A percentile compares a stretch with the other conserved stretches of the same genome.
Evolutionary conservation across 2,329 filamentous ascomycete species (phyloP).

Genomic region (Colletotrichum shisoi): DNA sequence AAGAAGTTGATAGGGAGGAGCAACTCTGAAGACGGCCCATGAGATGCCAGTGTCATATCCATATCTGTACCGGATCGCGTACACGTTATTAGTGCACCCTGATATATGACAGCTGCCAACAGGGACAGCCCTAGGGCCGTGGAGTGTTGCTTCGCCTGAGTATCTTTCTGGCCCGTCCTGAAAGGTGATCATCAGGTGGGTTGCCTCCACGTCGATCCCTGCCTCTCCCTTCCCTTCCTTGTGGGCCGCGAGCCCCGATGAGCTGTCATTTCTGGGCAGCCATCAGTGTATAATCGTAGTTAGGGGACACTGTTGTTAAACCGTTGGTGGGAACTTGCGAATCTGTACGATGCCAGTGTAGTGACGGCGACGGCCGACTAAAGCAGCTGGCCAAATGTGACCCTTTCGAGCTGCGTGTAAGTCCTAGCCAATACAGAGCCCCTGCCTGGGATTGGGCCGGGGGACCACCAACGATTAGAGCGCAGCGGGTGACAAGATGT

Average conservation of each 20-base stretch:
- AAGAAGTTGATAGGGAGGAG: background rate
- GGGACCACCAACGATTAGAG: background rate
- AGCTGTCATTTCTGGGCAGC: conserved; percentile 14
- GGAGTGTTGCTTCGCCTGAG: conserved; percentile 2
- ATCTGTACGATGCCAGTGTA: background rate
- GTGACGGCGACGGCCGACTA: background rate
- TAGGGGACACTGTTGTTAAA: background rate
- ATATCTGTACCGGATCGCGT: no score
- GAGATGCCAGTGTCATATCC: background rate
- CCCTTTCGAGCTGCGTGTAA: no score
- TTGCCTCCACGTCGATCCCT: conserved; percentile 10
- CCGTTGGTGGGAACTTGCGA: no score
- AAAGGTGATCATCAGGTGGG: background rate
- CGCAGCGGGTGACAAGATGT: background rate
- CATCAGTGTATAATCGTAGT: background rate
- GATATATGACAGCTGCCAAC: background rate
- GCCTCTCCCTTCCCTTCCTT: conserved; percentile 3
- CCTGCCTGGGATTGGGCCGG: background rate
- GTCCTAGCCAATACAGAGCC: background rate
- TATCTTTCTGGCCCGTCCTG: background rate
- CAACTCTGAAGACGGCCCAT: background rate
- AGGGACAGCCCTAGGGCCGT: background rate
- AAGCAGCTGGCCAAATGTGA: background rate
- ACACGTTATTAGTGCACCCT: background rate
- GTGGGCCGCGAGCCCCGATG: background rate